Evolutionary conservation across 768 basidiomycete genomes (phyloP).

Genomic region (Dacryopinax primogenitus): DNA sequence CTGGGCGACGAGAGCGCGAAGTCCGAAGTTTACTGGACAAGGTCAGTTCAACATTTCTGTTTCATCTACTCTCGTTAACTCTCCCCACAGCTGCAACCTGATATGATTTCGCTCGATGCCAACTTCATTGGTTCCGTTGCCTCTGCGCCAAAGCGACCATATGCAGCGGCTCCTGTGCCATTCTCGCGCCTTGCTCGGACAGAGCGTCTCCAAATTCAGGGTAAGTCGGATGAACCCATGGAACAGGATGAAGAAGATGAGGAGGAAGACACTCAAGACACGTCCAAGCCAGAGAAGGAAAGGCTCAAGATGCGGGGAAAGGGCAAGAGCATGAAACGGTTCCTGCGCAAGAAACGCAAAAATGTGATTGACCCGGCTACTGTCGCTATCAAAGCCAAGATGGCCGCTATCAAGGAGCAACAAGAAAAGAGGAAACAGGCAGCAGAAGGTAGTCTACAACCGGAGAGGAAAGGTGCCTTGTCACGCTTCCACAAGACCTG

Average conservation of each 20-base stretch:
- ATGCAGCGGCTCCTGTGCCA: constrained; percentile 15
- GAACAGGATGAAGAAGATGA: constrained; percentile 17
- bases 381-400: constrained; percentile 26
- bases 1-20: constrained; percentile 73
- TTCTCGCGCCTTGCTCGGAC: constrained; percentile 59
- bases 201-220: constrained; percentile 59
- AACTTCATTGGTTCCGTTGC: constrained; percentile 21
- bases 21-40: constrained; percentile 85
- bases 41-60: constrained; percentile 28
- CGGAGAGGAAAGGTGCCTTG: constrained; percentile 2
- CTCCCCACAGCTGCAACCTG: constrained; percentile 63
- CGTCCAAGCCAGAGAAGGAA: constrained; percentile 7
- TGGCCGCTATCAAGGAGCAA: constrained; percentile 17
- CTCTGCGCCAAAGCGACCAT: constrained; percentile 1
- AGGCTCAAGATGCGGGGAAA: constrained; percentile 12
- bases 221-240: constrained; percentile 34
- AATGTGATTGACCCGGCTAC: constrained; percentile 75
- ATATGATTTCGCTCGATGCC: constrained; percentile 60
- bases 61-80: neutral
- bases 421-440: constrained; percentile 16
- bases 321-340: constrained; percentile 41
- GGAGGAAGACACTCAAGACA: constrained; percentile 17
- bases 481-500: neutral
- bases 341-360: constrained; percentile 78
- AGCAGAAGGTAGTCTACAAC: neutral